Percentiles rank a stretch among this genome's conserved stretches.
phyloP scores from a whole-genome alignment of 2,329 filamentous ascomycete species.

The Colletotrichum gigasporum region DNA sequence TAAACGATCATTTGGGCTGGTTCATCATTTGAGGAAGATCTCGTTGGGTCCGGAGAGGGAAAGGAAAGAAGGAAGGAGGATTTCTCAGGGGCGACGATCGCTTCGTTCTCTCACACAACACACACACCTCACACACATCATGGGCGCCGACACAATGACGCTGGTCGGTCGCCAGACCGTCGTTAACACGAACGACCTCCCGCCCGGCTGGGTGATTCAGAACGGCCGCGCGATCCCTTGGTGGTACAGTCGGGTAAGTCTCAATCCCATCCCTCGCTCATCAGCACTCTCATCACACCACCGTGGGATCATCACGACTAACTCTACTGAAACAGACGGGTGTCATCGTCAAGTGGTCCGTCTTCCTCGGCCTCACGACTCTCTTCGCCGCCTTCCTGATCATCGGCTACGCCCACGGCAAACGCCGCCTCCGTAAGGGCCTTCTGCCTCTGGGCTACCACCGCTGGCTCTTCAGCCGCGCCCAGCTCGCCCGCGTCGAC shows the following conservation, averaged over 20 bases:
- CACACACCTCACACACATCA: constrained; percentile 1
- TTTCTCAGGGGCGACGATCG: not conserved
- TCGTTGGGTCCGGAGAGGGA: too few species aligned
- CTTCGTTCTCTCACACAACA: not conserved
- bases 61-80: not conserved
- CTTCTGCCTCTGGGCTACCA: constrained; percentile 75
- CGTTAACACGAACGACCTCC: constrained; percentile 32
- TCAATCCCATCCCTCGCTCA: not conserved
- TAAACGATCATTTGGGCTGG: not conserved
- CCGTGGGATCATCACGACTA: not conserved
- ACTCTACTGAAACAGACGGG: constrained; percentile 58
- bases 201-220: constrained; percentile 38
- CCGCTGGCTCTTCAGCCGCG: constrained; percentile 64
- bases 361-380: constrained; percentile 71
- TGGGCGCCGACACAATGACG: constrained; percentile 13
- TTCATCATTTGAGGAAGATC: not conserved
- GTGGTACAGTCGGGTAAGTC: constrained; percentile 38
- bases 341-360: constrained; percentile 74
- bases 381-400: constrained; percentile 70
- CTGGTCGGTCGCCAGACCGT: constrained; percentile 24
- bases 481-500: constrained; percentile 56
- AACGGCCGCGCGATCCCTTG: constrained; percentile 36
- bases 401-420: constrained; percentile 76
- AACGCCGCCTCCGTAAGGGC: constrained; percentile 71
- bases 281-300: not conserved